These are phyloP conservation scores for Fagopyrum esculentum DNA, from an alignment of 148 eudicot species.

Conservation along the genomic window DNA sequence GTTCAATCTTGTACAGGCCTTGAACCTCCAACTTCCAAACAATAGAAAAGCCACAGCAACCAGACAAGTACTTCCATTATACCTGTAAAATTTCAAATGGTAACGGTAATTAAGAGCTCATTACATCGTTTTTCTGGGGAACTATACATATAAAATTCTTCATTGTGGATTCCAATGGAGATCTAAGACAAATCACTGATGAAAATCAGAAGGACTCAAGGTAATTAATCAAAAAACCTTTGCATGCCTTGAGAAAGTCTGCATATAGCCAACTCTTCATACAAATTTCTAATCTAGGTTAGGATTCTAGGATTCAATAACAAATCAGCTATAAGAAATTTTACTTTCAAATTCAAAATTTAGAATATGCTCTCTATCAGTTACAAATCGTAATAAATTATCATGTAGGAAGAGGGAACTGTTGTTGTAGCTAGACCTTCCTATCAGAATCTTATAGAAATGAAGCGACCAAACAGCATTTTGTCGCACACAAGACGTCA, in stretches of 20 bases:
- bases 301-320: background rate
- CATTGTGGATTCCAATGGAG: no score
- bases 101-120: background rate
- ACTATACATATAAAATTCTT: background rate
- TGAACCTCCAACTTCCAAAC: background rate
- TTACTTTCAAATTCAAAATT: background rate
- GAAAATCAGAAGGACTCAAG: no score
- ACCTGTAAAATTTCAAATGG: background rate
- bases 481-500: no score
- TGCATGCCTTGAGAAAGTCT: no score
- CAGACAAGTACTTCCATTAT: slow-evolving; percentile 5
- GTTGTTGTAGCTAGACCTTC: background rate
- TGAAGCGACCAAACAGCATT: background rate
- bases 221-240: no score
- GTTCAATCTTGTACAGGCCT: background rate
- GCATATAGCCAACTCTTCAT: background rate
- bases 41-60: background rate
- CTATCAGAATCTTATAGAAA: background rate
- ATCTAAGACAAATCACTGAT: no score
- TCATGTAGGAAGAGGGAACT: background rate
- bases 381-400: background rate
- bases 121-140: background rate
- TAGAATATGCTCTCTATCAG: background rate
- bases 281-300: background rate
- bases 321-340: background rate